Evolutionary conservation across 2,329 filamentous ascomycete genomes (phyloP).

Genomic region (Cucurbitaria berberidis): DNA sequence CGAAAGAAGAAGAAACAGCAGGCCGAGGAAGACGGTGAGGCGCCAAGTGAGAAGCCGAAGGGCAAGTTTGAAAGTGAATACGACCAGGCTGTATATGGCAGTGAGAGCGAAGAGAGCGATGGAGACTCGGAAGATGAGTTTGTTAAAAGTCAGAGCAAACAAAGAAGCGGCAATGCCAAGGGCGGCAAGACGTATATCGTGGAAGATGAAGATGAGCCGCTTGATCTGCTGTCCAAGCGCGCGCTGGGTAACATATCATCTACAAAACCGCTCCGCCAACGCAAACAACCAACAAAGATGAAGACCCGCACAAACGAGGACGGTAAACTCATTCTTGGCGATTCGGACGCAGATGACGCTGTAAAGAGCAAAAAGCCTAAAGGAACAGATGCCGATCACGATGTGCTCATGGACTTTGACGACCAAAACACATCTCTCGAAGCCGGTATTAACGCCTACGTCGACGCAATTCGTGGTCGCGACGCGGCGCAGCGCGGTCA

Average conservation of each 20-base stretch:
- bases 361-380: slow-evolving; percentile 41
- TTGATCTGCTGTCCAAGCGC: slow-evolving; percentile 88
- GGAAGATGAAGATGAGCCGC: slow-evolving; percentile 91
- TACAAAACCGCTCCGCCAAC: slow-evolving; percentile 76
- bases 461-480: slow-evolving; percentile 65
- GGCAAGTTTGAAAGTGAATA: slow-evolving; percentile 88
- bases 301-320: slow-evolving; percentile 67
- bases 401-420: slow-evolving; percentile 66
- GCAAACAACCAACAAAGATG: slow-evolving; percentile 55
- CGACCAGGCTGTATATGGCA: slow-evolving; percentile 91
- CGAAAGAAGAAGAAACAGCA: slow-evolving; percentile 86
- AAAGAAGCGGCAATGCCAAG: slow-evolving; percentile 48
- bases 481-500: slow-evolving; percentile 65
- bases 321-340: slow-evolving; percentile 79
- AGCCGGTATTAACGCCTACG: slow-evolving; percentile 65
- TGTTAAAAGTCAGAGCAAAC: slow-evolving; percentile 39
- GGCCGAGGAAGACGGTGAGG: slow-evolving; percentile 63
- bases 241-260: slow-evolving; percentile 92
- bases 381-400: slow-evolving; percentile 41
- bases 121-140: slow-evolving; percentile 50
- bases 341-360: slow-evolving; percentile 53
- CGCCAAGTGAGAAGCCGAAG: slow-evolving; percentile 51
- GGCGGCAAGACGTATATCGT: slow-evolving; percentile 79
- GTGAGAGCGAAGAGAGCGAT: slow-evolving; percentile 62
- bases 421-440: slow-evolving; percentile 55